Evolutionary conservation across 129 eudicot genomes (phyloP), one percentile per base, ranked within the genome.

Genomic region (Artemisia argyi): DNA sequence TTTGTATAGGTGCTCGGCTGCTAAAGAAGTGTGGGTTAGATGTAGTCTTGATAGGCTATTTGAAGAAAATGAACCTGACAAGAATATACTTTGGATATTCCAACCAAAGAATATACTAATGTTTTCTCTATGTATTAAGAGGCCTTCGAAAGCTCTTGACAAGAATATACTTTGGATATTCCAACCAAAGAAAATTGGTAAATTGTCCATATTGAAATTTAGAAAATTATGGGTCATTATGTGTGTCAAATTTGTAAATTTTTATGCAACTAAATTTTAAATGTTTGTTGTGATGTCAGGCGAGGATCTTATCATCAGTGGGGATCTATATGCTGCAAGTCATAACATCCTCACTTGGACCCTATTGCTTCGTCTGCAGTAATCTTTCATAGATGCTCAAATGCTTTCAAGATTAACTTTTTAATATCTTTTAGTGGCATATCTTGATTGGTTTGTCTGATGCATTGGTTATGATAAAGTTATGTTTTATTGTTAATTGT

Each of bases 301-400:
- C 14, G 97, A 90, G 81, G 99, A 95, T 77, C 79, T 78, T 79
- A 59, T 95, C 55, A 95, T 96, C 10, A 97, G 97, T 59, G 99
- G 99, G 79, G 99, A 95, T 75, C 82, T 95, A 61, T 95, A 90
- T 83, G 97, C 96, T 64, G 99, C 90, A 83, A 90, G 97, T 90
- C 81, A 57, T 62, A 53, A 56, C 44, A 35, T 28, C 67, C 54
- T 47, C 90, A 85, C 67, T 82, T 85, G 75, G 90, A 85, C 66
- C 72, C 87, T 6, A 85, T 85, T 30, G 90, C 90, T 47, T 85
- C 90, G 14, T 82, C 85, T 58, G 87, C 87, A 79, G 90, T 85
- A 85, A 47, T 22, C 67, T 11, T 17, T 8, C 26, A 22, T 2
- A 24, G 7, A 56, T 50, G 3, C n/a, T 35, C 15, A 48, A 16